phyloP scores from a whole-genome alignment of 2,329 filamentous ascomycete genomes.

The Cercospora berteroae region DNA sequence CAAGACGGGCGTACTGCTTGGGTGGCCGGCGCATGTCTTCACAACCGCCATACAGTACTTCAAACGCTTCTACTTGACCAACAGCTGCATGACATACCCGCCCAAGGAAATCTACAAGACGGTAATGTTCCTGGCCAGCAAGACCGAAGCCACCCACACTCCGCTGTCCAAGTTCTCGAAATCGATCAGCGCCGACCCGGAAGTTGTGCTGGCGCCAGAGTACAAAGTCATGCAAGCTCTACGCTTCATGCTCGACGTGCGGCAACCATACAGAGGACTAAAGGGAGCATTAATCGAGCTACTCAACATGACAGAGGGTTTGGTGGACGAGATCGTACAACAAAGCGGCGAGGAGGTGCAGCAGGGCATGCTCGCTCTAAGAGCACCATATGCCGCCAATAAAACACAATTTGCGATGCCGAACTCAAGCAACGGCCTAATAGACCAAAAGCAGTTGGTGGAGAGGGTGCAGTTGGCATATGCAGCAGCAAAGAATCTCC shows the following conservation, averaged over 20 bases:
- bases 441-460: conserved; percentile 29
- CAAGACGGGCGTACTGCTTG: conserved; percentile 57
- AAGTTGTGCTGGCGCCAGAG: conserved; percentile 83
- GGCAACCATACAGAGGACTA: conserved; percentile 83
- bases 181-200: conserved; percentile 62
- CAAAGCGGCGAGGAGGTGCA: conserved; percentile 24
- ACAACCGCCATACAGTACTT: conserved; percentile 86
- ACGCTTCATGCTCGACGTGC: conserved; percentile 88
- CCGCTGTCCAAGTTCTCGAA: conserved; percentile 59
- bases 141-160: conserved; percentile 82
- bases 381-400: conserved; percentile 13
- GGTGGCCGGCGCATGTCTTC: conserved; percentile 60
- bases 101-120: conserved; percentile 86
- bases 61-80: conserved; percentile 91
- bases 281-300: conserved; percentile 86
- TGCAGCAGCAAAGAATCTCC: conserved; percentile 66
- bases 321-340: conserved; percentile 43
- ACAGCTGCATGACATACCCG: conserved; percentile 94
- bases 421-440: background rate
- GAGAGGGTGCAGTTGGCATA: conserved; percentile 64
- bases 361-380: conserved; percentile 25
- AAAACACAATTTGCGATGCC: conserved; percentile 24
- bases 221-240: conserved; percentile 90
- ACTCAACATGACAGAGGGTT: conserved; percentile 62
- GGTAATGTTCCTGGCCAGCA: conserved; percentile 87